Evolutionary conservation across 371 early-diverging fungal species (phyloP).

Genomic region (Mucor plumbeus): DNA sequence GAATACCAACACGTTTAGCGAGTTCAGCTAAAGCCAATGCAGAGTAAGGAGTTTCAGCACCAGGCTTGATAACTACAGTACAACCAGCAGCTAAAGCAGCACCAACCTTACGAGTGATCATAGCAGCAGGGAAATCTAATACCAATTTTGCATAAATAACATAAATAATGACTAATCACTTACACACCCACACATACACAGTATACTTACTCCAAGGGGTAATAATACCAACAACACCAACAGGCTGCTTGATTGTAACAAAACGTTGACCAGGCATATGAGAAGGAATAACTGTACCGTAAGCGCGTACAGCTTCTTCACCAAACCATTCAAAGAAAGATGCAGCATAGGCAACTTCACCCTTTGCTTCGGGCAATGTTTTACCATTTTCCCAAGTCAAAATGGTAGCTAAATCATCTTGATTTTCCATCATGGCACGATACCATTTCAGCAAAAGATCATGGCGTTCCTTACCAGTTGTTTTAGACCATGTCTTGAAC

Average conservation of each 20-base stretch:
- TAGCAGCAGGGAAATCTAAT: constrained; percentile 89
- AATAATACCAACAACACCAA: constrained; percentile 86
- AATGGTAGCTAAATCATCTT: constrained; percentile 77
- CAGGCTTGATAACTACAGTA: constrained; percentile 80
- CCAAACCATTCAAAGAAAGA: constrained; percentile 88
- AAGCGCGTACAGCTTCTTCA: constrained; percentile 81
- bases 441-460: constrained; percentile 71
- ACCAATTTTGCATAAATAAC: neutral
- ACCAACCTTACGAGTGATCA: constrained; percentile 88
- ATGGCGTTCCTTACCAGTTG: constrained; percentile 69
- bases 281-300: constrained; percentile 84
- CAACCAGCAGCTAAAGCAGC: constrained; percentile 84
- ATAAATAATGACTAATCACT: neutral
- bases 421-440: constrained; percentile 69
- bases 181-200: too few species aligned
- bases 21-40: constrained; percentile 80
- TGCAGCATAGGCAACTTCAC: constrained; percentile 83
- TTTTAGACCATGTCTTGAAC: constrained; percentile 66
- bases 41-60: constrained; percentile 83
- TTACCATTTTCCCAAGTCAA: constrained; percentile 85
- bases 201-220: constrained; percentile 88
- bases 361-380: constrained; percentile 57
- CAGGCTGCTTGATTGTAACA: constrained; percentile 79
- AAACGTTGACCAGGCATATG: constrained; percentile 60
- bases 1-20: constrained; percentile 82